Evolutionary conservation across 2,329 filamentous ascomycete species (phyloP).

Genomic region (Beauveria bassiana): DNA sequence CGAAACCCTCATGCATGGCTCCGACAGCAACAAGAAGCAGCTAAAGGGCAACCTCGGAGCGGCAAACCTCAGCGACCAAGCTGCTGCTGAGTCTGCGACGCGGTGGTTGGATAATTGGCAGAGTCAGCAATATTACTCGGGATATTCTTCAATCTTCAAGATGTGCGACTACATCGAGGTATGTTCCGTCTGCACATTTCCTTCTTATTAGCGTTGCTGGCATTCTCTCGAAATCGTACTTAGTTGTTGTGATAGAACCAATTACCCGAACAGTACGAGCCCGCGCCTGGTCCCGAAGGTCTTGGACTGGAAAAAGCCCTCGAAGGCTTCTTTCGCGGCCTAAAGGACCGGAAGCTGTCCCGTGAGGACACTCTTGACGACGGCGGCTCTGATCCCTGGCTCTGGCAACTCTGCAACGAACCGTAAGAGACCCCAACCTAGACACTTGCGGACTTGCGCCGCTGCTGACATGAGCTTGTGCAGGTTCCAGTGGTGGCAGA

Average conservation of each 20-base stretch:
- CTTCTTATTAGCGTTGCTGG: background rate
- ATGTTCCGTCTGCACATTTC: background rate
- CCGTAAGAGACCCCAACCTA: background rate
- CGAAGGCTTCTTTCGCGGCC: background rate
- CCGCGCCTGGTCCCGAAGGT: background rate
- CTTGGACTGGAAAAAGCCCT: background rate
- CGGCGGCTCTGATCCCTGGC: background rate
- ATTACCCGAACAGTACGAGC: background rate
- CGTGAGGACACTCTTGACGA: too few species aligned
- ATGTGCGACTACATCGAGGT: conserved; percentile 28
- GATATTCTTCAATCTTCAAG: conserved; percentile 27
- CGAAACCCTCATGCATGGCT: conserved; percentile 34
- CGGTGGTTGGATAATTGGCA: conserved; percentile 27
- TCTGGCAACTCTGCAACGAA: conserved; percentile 3
- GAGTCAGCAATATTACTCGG: conserved; percentile 23
- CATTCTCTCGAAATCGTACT: background rate
- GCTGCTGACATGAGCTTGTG: background rate
- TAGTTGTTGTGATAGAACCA: background rate
- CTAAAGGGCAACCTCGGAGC: conserved; percentile 36
- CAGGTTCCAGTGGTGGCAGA: background rate
- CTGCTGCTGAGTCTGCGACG: conserved; percentile 30
- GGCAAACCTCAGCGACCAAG: conserved; percentile 34
- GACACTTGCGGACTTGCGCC: too few species aligned
- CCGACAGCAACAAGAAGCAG: conserved; percentile 24
- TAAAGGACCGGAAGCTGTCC: background rate